These are phyloP conservation scores for Asterella californica DNA, from an alignment of 225 moss, liverwort and hornwort genomes.

Conservation along the genomic window DNA sequence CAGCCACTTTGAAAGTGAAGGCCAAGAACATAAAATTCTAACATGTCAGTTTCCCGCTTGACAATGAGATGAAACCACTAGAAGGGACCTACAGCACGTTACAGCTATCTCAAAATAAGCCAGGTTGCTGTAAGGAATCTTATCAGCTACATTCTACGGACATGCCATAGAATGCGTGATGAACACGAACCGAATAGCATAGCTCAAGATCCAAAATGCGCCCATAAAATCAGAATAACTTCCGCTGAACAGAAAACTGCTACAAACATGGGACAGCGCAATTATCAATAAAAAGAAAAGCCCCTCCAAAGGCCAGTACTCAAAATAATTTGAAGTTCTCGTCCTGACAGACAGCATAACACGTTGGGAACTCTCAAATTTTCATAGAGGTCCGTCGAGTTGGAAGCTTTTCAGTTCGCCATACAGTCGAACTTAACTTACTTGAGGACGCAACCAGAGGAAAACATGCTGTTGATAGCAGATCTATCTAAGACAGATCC, in stretches of 20 bases:
- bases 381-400: background rate
- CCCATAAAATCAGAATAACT: background rate
- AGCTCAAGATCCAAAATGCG: background rate
- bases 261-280: background rate
- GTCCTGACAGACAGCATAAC: background rate
- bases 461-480: background rate
- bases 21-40: background rate
- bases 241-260: background rate
- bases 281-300: background rate
- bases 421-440: background rate
- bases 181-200: background rate
- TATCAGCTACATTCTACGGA: background rate
- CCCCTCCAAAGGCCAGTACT: background rate
- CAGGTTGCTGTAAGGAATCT: slow-evolving; percentile 5
- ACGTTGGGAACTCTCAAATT: background rate
- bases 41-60: background rate
- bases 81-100: background rate
- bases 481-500: background rate
- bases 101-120: background rate
- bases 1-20: background rate
- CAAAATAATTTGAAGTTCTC: background rate
- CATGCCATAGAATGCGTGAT: background rate
- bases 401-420: background rate
- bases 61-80: background rate
- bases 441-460: background rate